These are phyloP conservation scores for Tricholoma bakamatsutake DNA, from an alignment of 768 basidiomycete genomes.

Conservation along the genomic window DNA sequence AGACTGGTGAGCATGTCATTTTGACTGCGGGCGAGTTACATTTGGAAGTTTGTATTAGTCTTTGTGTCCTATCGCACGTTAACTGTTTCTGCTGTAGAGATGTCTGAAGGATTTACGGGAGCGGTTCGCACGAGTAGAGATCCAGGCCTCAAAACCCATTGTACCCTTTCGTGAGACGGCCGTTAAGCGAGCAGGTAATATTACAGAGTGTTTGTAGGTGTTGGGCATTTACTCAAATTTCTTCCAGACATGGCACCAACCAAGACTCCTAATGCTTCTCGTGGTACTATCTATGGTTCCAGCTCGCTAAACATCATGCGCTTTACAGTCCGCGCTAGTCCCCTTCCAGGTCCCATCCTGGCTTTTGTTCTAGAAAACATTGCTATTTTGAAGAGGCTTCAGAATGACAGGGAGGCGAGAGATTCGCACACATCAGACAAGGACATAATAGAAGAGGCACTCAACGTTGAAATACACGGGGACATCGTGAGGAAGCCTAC, in stretches of 20 bases:
- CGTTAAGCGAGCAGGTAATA: slow-evolving; percentile 64
- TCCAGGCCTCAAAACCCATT: slow-evolving; percentile 91
- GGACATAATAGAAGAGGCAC: slow-evolving; percentile 32
- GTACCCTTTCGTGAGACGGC: slow-evolving; percentile 98
- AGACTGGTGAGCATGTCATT: slow-evolving; percentile 96
- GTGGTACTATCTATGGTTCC: slow-evolving; percentile 74
- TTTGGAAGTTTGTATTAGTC: slow-evolving; percentile 60
- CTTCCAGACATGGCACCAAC: slow-evolving; percentile 79
- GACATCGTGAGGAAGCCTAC: slow-evolving; percentile 57
- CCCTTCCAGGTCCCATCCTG: slow-evolving; percentile 66
- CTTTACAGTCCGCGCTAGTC: slow-evolving; percentile 79
- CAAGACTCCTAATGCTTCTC: slow-evolving; percentile 60
- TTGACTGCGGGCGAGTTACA: slow-evolving; percentile 94
- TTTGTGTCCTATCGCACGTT: neutral
- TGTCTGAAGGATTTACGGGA: slow-evolving; percentile 96
- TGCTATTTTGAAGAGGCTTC: slow-evolving; percentile 53
- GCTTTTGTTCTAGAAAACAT: slow-evolving; percentile 77
- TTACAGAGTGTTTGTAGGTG: neutral
- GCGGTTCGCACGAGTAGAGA: slow-evolving; percentile 88
- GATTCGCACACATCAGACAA: slow-evolving; percentile 26
- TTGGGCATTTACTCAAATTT: neutral
- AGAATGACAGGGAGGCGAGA: slow-evolving; percentile 36
- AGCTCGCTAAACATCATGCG: slow-evolving; percentile 67
- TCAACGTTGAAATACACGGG: slow-evolving; percentile 43
- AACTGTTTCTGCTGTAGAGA: slow-evolving; percentile 46